Evolutionary conservation across 768 basidiomycete genomes (phyloP).

Genomic region (Collybia sordida): DNA sequence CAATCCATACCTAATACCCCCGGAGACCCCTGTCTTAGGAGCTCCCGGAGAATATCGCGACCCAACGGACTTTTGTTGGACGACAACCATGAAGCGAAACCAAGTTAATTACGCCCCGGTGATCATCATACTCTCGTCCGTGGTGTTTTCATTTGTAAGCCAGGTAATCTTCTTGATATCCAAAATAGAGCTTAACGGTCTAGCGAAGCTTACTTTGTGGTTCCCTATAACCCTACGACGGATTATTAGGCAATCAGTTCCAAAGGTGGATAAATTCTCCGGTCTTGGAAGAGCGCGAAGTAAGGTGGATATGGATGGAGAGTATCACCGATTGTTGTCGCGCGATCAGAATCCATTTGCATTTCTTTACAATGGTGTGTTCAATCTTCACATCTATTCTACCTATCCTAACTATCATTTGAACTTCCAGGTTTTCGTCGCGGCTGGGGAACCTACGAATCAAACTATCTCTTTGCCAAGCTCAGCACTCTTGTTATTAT

Average conservation of each 20-base stretch:
- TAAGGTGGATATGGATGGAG: slow-evolving; percentile 57
- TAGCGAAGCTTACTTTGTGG: slow-evolving; percentile 61
- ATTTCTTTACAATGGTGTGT: slow-evolving; percentile 68
- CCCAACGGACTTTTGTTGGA: slow-evolving; percentile 75
- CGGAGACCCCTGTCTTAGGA: slow-evolving; percentile 51
- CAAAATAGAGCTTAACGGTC: not conserved
- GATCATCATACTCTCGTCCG: slow-evolving; percentile 53
- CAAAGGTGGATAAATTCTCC: slow-evolving; percentile 64
- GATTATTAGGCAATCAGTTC: slow-evolving; percentile 57
- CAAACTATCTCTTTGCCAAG: slow-evolving; percentile 68
- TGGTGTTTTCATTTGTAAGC: slow-evolving; percentile 53
- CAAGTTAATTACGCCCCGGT: slow-evolving; percentile 69
- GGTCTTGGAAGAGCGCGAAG: slow-evolving; percentile 68
- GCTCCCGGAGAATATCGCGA: slow-evolving; percentile 55
- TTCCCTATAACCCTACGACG: slow-evolving; percentile 64
- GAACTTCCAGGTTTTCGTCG: slow-evolving; percentile 58
- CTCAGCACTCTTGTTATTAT: slow-evolving; percentile 64
- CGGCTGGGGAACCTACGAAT: slow-evolving; percentile 66
- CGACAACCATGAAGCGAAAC: slow-evolving; percentile 72
- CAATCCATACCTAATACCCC: slow-evolving; percentile 67
- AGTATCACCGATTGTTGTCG: slow-evolving; percentile 65
- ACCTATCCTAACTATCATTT: slow-evolving; percentile 3
- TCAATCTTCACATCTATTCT: not conserved
- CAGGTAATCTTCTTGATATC: slow-evolving; percentile 1
- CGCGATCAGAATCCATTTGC: slow-evolving; percentile 67